These are phyloP conservation scores for Rosa persica DNA, from an alignment of 306 rosid species.

Conservation along the genomic window DNA sequence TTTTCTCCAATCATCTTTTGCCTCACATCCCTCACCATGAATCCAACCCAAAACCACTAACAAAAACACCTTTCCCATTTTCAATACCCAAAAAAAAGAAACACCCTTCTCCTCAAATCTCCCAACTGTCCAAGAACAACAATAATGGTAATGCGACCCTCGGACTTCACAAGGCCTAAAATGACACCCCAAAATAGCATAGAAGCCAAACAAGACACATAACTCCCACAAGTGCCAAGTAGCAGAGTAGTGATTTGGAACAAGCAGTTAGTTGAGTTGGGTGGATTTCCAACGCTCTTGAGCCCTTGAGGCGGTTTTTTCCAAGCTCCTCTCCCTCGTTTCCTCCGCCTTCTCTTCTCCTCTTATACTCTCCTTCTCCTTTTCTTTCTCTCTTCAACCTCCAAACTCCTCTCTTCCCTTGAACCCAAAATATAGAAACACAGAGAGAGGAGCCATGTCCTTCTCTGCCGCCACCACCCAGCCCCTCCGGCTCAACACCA, in stretches of 20 bases:
- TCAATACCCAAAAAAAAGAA: too few species aligned
- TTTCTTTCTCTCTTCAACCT: not conserved
- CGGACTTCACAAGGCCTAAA: conserved; percentile 4
- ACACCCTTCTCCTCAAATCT: not conserved
- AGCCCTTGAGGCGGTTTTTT: conserved; percentile 43
- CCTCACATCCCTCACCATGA: not conserved
- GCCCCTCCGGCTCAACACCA: conserved; percentile 51
- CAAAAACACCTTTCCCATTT: too few species aligned
- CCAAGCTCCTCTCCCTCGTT: conserved; percentile 56
- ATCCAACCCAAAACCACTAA: not conserved
- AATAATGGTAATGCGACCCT: not conserved
- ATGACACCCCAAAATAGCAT: not conserved
- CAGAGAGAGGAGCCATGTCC: conserved; percentile 45
- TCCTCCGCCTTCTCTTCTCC: conserved; percentile 56
- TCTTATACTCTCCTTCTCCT: conserved; percentile 11
- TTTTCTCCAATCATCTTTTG: not conserved
- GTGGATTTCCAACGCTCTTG: conserved; percentile 14
- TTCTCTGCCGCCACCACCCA: conserved; percentile 64
- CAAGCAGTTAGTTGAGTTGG: conserved; percentile 22
- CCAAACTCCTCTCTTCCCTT: not conserved
- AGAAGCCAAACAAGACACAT: not conserved
- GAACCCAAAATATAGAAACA: not conserved
- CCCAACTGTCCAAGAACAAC: not conserved
- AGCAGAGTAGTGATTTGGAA: not conserved
- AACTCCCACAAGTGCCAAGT: not conserved